Evolutionary conservation across 768 basidiomycete species (phyloP), one percentile per base, ranked within the genome.

Genomic region (Trametes cingulata): DNA sequence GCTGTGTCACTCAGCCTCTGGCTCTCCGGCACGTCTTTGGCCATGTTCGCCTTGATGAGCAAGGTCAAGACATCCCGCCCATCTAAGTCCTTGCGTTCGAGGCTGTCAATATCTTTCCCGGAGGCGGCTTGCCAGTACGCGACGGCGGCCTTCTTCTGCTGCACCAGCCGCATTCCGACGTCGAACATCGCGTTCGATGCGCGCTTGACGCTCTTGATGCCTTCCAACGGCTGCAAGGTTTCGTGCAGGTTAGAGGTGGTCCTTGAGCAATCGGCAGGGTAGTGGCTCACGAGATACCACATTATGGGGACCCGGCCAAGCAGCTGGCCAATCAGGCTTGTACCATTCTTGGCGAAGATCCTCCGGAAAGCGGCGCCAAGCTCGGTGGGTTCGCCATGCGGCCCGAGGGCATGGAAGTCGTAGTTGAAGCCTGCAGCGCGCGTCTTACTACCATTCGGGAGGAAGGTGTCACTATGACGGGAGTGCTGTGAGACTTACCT

Each of bases 11-110:
- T 5, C 29, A 33, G 4, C 29, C 10, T 74, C 67, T 87, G 85
- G 46, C 64, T 74, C 7, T 80, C 80, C 0, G 82, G 80, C 6
- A 86, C 65, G 67, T 90, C 85, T 1, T 78, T 80, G 0, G 84
- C 80, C 74, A 85, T 80, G 67, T 90, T 90, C 5, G 87, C 87
- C 60, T 78, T 78, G 42, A 89, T 74, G 4, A 90, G 74, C 27
- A 88, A 65, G 0, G 83, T 84, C 2, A 90, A 73, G 3, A 90
- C 67, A 71, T 89, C 87, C 14, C 82, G 78, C 17, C 75, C 75
- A 0, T 65, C 61, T 10, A 75, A 53, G 22, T 70, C 68, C 56
- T 52, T 60, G 36, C 76, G 72, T 73, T 76, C 68, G 12, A 51
- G 58, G 6, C 76, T 73, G 41, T 68, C 71, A 7, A 68, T 68